Evolutionary conservation across 176 grass and related monocot species (phyloP), one percentile per base, ranked within the genome.

Genomic region (Elaeis guineensis): DNA sequence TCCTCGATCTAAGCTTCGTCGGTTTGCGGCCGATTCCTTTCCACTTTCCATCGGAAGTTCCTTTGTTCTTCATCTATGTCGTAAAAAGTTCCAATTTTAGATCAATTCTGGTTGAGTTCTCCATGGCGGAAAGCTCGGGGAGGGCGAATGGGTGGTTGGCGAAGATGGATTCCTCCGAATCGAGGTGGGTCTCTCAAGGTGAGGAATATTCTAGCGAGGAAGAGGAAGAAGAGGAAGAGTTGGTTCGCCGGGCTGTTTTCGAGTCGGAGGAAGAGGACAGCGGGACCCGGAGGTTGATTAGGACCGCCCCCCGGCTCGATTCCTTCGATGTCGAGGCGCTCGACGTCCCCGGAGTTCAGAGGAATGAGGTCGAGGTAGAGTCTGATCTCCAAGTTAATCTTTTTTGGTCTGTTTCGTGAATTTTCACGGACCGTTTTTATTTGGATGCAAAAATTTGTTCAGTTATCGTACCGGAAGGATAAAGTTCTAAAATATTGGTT

Each of bases 251-350:
- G 18, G 17, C 28, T n/a, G 14, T n/a, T 1, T 18, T 61, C 16
- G 17, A 61, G 17, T 61, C 25, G 8, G 79, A 70, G 63, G 52
- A 77, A 48, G 54, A 49, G 35, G 64, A 76, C 26, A 77, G 29
- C 17, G 71, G 20, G 55, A 63, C 70, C 68, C 67, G 63, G 74
- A 66, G 50, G 67, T 74, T 95, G 57, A 84, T 89, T 57, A 80
- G 84, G 24, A 89, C 89, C 16, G 78, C 65, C 61, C 78, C 84
- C 6, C 77, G 82, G 58, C 66, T 95, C 44, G 75, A 95, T 64
- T 95, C 81, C 84, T 89, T 95, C 72, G 84, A 95, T 71, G 75
- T 95, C 48, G 85, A 95, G 75, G 85, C 84, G 21, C 83, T 85
- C 67, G 85, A 95, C 68, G 85, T 95, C 58, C 85, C 80, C 70